Evolutionary conservation across 129 eudicot species (phyloP).

Genomic region (Pseudognaphalium luteoalbum): DNA sequence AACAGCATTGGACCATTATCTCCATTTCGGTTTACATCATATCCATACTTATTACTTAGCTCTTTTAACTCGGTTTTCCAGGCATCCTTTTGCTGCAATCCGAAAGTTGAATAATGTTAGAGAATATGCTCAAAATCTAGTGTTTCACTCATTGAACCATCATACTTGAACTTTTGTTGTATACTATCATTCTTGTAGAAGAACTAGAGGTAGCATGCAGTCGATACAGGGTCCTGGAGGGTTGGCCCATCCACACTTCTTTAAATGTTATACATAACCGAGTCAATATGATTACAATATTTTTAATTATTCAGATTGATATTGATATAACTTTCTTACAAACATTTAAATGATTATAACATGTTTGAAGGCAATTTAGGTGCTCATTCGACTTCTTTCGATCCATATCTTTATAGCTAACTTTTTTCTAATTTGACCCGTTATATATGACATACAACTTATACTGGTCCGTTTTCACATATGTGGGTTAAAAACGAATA

Average conservation of each 20-base stretch:
- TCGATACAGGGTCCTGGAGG: not conserved
- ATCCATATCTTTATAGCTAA: not conserved
- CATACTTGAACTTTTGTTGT: not conserved
- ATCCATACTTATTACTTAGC: conserved; percentile 74
- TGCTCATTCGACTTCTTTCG: not conserved
- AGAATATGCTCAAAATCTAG: not conserved
- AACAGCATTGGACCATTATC: conserved; percentile 88
- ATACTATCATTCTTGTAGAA: not conserved
- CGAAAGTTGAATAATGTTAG: conserved; percentile 4
- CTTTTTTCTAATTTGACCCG: not conserved
- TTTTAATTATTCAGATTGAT: not conserved
- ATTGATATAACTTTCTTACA: not conserved
- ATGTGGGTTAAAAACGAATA: not conserved
- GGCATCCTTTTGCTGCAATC: conserved; percentile 79
- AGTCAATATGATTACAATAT: not conserved
- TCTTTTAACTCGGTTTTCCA: conserved; percentile 95
- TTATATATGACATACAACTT: not conserved
- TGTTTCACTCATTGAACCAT: not conserved
- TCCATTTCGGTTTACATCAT: conserved; percentile 81
- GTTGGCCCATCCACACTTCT: not conserved
- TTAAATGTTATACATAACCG: not conserved
- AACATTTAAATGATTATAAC: not conserved
- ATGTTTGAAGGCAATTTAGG: not conserved
- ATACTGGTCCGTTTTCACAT: not conserved
- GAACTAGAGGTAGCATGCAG: not conserved